Conservation (phyloP, 306 rosid genomes). For the Elaeagnus macrophylla region DNA sequence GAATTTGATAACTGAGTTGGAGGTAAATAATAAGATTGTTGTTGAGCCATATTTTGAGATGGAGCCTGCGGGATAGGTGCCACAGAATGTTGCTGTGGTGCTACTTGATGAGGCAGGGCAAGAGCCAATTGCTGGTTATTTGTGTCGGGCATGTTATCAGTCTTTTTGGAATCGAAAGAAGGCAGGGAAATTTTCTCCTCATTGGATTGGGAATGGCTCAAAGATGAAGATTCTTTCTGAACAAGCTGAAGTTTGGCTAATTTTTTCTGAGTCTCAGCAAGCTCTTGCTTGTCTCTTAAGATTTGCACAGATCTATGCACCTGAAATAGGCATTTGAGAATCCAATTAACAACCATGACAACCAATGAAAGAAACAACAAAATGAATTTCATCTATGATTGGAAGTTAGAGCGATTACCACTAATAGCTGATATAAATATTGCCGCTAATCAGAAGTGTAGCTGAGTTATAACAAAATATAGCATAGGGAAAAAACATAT, state of each 20-base stretch:
- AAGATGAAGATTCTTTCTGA: conserved; percentile 72
- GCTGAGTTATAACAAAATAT: no score
- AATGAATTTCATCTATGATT: no score
- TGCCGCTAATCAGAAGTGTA: no score
- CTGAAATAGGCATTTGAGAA: conserved; percentile 30
- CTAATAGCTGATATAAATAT: no score
- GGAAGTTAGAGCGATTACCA: no score
- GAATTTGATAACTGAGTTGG: conserved; percentile 49
- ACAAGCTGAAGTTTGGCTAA: conserved; percentile 86
- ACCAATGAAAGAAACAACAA: background rate
- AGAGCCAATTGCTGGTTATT: conserved; percentile 85
- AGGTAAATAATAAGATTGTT: conserved; percentile 62
- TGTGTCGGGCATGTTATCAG: conserved; percentile 52
- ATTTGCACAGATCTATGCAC: conserved; percentile 97
- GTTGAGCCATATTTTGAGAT: conserved; percentile 50
- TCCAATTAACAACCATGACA: background rate
- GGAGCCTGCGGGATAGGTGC: conserved; percentile 48
- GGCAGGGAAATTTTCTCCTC: conserved; percentile 68
- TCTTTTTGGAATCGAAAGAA: conserved; percentile 44
- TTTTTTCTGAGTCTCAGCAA: conserved; percentile 89
- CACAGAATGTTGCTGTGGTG: conserved; percentile 46
- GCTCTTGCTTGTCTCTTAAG: conserved; percentile 92
- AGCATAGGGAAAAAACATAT: no score
- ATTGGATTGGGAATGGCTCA: conserved; percentile 57
- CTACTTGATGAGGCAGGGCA: conserved; percentile 71